Evolutionary conservation across 805 yeast genomes (phyloP).

Genomic region (Lachancea lanzarotensis): DNA sequence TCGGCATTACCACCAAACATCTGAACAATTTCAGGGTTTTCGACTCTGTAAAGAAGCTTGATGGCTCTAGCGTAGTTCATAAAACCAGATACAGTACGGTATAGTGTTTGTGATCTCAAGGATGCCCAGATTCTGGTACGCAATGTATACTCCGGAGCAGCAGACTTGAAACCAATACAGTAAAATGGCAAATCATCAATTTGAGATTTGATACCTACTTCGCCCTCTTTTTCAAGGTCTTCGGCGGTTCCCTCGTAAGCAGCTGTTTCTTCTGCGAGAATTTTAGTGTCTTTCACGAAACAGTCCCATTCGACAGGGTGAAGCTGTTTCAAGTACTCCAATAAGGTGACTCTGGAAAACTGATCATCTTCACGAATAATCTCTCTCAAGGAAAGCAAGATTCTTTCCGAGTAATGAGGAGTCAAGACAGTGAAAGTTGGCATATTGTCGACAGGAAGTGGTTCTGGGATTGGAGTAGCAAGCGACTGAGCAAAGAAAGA

Average conservation of each 20-base stretch:
- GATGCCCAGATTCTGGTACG: slow-evolving; percentile 99
- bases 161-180: slow-evolving; percentile 95
- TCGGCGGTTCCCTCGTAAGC: slow-evolving; percentile 48
- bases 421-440: slow-evolving; percentile 96
- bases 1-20: slow-evolving; percentile 99
- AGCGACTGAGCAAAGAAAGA: slow-evolving; percentile 98
- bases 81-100: slow-evolving; percentile 96
- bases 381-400: slow-evolving; percentile 85
- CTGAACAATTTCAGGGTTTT: slow-evolving; percentile 91
- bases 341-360: slow-evolving; percentile 85
- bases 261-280: slow-evolving; percentile 90
- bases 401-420: slow-evolving; percentile 96
- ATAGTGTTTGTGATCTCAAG: slow-evolving; percentile 89
- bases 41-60: slow-evolving; percentile 87
- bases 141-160: slow-evolving; percentile 92
- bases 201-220: slow-evolving; percentile 59
- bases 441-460: slow-evolving; percentile 98
- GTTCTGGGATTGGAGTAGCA: slow-evolving; percentile 98
- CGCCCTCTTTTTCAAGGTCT: slow-evolving; percentile 50
- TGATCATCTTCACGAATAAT: slow-evolving; percentile 96
- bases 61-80: slow-evolving; percentile 98
- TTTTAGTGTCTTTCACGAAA: slow-evolving; percentile 92
- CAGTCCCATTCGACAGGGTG: slow-evolving; percentile 98
- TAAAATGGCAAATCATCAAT: slow-evolving; percentile 90
- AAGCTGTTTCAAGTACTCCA: slow-evolving; percentile 89